Percentiles rank a stretch among this genome's conserved stretches.
Conservation (phyloP, 164 flowering plant genomes). For the Cinnamomum micranthum region DNA sequence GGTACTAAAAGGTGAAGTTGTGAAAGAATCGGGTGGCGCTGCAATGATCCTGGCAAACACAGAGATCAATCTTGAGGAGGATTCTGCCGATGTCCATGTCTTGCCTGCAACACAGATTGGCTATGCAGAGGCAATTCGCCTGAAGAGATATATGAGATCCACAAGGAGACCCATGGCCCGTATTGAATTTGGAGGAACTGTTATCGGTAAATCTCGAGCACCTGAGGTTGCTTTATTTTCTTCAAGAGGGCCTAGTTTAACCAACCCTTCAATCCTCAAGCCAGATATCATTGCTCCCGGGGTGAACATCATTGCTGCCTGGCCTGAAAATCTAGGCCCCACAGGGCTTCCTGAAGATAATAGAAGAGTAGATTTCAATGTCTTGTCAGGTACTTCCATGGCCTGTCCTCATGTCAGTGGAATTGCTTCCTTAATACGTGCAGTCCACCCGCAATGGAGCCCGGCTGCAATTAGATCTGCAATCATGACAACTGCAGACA, state of each 20-base stretch:
- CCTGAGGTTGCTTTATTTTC: constrained; percentile 87
- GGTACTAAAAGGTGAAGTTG: constrained; percentile 68
- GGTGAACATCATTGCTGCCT: constrained; percentile 92
- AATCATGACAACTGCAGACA: constrained; percentile 79
- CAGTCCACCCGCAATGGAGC: constrained; percentile 73
- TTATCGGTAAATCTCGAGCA: constrained; percentile 56
- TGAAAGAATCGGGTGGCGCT: constrained; percentile 80
- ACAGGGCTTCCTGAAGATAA: constrained; percentile 71
- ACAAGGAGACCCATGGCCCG: constrained; percentile 61
- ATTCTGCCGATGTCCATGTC: constrained; percentile 83
- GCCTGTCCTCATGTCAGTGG: constrained; percentile 94
- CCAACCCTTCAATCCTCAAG: constrained; percentile 72
- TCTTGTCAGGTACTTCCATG: constrained; percentile 97
- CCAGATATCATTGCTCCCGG: constrained; percentile 95
- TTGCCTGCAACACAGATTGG: constrained; percentile 79
- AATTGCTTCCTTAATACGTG: constrained; percentile 58
- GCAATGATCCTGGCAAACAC: constrained; percentile 85
- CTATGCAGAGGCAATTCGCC: constrained; percentile 43
- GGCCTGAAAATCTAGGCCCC: constrained; percentile 92
- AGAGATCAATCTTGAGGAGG: constrained; percentile 58
- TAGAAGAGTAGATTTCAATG: constrained; percentile 73
- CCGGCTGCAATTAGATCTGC: constrained; percentile 91
- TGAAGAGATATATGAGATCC: constrained; percentile 66
- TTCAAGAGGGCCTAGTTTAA: constrained; percentile 79
- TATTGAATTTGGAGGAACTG: constrained; percentile 69